phyloP scores from a whole-genome alignment of 257 asterid genomes.

The Gentiana straminea region DNA sequence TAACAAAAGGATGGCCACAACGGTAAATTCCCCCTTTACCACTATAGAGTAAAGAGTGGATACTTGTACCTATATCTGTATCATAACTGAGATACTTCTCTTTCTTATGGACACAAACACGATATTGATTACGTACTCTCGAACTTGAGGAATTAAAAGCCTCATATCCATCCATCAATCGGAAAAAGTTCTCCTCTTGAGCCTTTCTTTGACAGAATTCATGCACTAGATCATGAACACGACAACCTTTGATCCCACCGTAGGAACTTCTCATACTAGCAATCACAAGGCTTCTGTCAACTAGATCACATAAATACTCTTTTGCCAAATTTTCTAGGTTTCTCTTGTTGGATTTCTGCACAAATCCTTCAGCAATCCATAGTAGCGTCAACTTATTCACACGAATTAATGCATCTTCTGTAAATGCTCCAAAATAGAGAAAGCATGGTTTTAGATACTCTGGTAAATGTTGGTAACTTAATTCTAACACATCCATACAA shows the following conservation, averaged over 20 bases:
- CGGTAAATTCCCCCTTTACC: too few relatives aligned
- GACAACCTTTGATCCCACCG: background rate
- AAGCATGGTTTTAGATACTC: slow-evolving; percentile 2
- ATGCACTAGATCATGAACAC: slow-evolving; percentile 3
- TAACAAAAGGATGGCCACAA: too few relatives aligned
- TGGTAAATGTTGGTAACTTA: slow-evolving; percentile 7
- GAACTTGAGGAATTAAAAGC: too few relatives aligned
- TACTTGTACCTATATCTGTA: too few relatives aligned
- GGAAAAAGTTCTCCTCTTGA: too few relatives aligned
- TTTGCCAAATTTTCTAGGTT: slow-evolving; percentile 2
- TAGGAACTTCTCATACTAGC: background rate
- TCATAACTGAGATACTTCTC: too few relatives aligned
- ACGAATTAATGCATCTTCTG: background rate
- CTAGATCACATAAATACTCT: slow-evolving; percentile 1
- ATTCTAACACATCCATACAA: background rate
- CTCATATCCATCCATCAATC: too few relatives aligned
- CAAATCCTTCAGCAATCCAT: slow-evolving; percentile 12
- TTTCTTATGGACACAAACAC: too few relatives aligned
- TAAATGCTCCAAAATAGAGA: slow-evolving; percentile 6
- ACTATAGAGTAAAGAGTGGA: too few relatives aligned
- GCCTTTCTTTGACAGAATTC: background rate
- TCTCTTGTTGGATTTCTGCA: background rate
- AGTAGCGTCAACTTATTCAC: background rate
- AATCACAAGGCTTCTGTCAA: background rate
- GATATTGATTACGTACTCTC: too few relatives aligned